Conservation (phyloP, 305 asterid genomes). For the Solanum chacoense region DNA sequence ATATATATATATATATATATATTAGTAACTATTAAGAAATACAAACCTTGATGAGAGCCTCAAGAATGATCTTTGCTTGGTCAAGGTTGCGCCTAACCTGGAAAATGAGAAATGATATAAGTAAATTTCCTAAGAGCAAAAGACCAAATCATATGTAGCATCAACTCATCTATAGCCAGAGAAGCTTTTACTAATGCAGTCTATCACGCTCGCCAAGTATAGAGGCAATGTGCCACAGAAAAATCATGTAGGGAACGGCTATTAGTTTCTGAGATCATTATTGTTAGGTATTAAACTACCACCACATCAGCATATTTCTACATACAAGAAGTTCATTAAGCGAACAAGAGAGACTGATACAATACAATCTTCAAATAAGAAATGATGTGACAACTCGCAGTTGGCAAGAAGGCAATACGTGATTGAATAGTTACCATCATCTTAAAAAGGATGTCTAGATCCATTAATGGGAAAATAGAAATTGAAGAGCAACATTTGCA, state of each 20-base stretch:
- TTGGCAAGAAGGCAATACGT: neutral
- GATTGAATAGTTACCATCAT: neutral
- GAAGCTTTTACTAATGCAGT: neutral
- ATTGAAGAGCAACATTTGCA: neutral
- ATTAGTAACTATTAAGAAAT: neutral
- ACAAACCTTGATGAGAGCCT: conserved; percentile 76
- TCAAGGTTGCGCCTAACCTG: conserved; percentile 99
- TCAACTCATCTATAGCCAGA: neutral
- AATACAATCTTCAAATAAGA: neutral
- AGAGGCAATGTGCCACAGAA: neutral
- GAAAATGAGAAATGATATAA: conserved; percentile 11
- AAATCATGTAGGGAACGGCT: neutral
- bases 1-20: neutral
- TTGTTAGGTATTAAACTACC: neutral
- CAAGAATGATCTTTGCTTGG: conserved; percentile 83
- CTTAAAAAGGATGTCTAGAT: neutral
- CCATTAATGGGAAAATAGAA: neutral
- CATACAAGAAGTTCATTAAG: neutral
- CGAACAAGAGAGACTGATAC: neutral
- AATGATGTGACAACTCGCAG: neutral
- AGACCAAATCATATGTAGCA: neutral
- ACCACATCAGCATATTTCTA: neutral
- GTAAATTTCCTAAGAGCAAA: neutral
- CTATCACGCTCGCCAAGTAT: neutral
- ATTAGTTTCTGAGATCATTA: neutral